Percentiles rank a stretch among this genome's conserved stretches.
phyloP scores from a whole-genome alignment of 2,329 filamentous ascomycete species.

The Monosporascus ibericus region DNA sequence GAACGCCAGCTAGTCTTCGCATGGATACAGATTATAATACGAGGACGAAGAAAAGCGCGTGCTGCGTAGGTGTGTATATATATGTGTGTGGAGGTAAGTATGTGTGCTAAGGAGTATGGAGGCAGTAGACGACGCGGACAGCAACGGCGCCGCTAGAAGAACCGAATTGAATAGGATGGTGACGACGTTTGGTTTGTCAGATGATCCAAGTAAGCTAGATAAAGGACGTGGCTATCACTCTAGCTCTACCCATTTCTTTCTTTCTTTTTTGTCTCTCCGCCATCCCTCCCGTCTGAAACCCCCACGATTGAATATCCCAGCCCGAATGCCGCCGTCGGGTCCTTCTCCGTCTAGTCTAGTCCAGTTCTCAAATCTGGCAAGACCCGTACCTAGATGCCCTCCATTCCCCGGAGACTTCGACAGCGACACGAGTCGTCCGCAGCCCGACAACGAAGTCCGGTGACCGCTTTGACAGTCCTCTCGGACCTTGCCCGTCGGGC shows the following conservation, averaged over 20 bases:
- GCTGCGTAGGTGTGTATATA: too few relatives aligned
- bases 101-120: too few relatives aligned
- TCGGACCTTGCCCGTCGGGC: not conserved
- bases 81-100: too few relatives aligned
- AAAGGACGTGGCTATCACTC: not conserved
- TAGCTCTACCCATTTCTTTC: not conserved
- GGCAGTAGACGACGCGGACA: not conserved
- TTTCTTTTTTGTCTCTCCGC: not conserved
- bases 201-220: not conserved
- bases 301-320: not conserved
- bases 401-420: not conserved
- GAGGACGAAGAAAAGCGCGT: too few relatives aligned
- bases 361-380: not conserved
- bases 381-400: not conserved
- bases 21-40: too few relatives aligned
- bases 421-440: not conserved
- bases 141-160: too few relatives aligned
- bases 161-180: too few relatives aligned
- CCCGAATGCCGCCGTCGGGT: not conserved
- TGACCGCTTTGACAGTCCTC: not conserved
- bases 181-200: not conserved
- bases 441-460: not conserved
- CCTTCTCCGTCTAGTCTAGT: not conserved
- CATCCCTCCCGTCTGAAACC: not conserved
- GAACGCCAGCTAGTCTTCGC: too few relatives aligned